A percentile compares a stretch with the other conserved stretches of the same genome.
These are phyloP conservation scores for Guadua angustifolia DNA, from an alignment of 176 grass and related monocot genomes.

Conservation along the genomic window DNA sequence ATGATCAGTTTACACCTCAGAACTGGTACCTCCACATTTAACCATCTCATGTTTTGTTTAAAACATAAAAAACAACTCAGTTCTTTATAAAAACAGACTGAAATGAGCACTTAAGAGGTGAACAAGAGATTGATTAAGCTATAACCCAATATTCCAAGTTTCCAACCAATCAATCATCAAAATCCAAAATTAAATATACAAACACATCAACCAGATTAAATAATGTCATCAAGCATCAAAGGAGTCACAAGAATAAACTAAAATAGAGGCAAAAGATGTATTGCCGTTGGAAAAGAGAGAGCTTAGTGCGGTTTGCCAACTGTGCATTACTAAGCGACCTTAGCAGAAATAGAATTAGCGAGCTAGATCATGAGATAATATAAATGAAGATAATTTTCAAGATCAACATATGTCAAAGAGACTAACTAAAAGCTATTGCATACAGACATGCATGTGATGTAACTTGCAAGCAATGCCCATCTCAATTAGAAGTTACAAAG, in stretches of 20 bases:
- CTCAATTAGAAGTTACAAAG: conserved; percentile 6
- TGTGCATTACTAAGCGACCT: neutral
- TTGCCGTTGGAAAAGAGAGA: neutral
- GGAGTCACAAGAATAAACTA: conserved; percentile 10
- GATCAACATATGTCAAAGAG: neutral
- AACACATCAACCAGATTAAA: neutral
- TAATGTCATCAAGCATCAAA: neutral
- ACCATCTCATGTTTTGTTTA: conserved; percentile 11
- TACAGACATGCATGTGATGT: conserved; percentile 19
- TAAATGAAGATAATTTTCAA: neutral
- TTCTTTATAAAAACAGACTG: neutral
- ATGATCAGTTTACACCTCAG: conserved; percentile 22
- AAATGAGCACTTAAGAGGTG: conserved; percentile 23
- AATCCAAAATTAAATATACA: conserved; percentile 26
- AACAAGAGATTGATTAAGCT: conserved; percentile 16
- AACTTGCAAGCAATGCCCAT: neutral
- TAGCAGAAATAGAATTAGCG: neutral
- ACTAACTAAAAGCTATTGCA: neutral
- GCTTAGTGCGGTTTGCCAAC: neutral
- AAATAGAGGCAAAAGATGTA: conserved; percentile 18
- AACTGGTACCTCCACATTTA: conserved; percentile 5
- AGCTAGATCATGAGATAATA: conserved; percentile 5
- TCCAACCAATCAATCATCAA: conserved; percentile 14
- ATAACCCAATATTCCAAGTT: neutral
- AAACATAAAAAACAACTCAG: neutral